phyloP scores from a whole-genome alignment of 495 filamentous ascomycete species.

The Achaetomiella virescens region DNA sequence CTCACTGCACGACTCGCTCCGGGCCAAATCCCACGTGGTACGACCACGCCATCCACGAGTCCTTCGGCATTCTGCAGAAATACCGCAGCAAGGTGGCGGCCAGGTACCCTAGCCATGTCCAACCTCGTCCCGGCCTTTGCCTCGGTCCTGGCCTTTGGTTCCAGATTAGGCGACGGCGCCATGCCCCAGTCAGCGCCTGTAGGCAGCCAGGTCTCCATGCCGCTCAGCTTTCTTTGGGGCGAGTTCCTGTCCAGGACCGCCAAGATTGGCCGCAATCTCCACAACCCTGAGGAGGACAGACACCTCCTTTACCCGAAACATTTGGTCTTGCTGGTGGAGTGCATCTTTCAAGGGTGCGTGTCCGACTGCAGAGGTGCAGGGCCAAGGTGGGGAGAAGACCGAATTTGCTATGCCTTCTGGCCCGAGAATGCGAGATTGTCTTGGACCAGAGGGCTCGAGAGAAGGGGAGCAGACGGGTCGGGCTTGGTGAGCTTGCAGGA shows the following conservation, averaged over 20 bases:
- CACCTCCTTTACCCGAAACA: background rate
- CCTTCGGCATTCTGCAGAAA: background rate
- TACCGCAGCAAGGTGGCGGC: background rate
- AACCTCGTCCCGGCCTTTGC: background rate
- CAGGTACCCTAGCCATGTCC: background rate
- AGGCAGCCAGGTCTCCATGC: background rate
- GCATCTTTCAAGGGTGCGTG: no score
- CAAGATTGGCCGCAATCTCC: background rate
- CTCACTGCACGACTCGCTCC: background rate
- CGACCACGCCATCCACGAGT: background rate
- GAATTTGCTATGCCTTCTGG: no score
- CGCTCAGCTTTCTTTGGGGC: background rate
- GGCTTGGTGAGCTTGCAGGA: no score
- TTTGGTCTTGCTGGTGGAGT: background rate
- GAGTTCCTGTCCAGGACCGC: background rate
- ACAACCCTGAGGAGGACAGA: background rate
- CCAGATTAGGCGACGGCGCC: background rate
- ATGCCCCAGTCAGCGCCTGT: background rate
- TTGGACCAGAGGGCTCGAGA: no score
- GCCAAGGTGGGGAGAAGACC: no score
- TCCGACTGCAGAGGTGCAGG: no score
- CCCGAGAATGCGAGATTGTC: no score
- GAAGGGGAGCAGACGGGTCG: no score
- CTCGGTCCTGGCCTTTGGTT: background rate
- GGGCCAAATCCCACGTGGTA: background rate